Evolutionary conservation across 768 basidiomycete genomes (phyloP), one percentile per base, ranked within the genome.

Genomic region (Gymnopilus dilepis): DNA sequence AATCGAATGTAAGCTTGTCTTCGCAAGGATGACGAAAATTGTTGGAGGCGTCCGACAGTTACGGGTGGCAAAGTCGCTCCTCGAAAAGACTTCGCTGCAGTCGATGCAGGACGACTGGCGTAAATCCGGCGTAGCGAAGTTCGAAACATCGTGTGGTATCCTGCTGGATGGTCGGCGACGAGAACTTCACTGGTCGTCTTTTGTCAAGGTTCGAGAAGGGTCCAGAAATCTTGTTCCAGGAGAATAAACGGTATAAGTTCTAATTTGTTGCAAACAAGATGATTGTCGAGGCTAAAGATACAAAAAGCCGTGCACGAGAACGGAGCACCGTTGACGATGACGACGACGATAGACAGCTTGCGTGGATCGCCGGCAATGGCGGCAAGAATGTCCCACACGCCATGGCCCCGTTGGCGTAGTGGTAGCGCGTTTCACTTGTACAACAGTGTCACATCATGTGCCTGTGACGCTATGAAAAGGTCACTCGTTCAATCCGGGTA

Each of bases 401-500:
- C 28, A 50, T 50, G 15, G 74, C 74, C 74, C 66, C 65, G 71
- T 74, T 78, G 75, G 76, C 76, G 74, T 76, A 78, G 75, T 75
- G 75, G 76, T 78, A 78, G 75, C 75, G 76, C 76, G 75, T 76
- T 73, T 72, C 76, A 78, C 76, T 76, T 76, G 76, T 78, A 76
- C 41, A 12, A 9, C 52, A n/a, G 40, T 6, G 30, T 48, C 45
- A 48, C 45, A 17, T 52, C 51, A 53, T 53, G 30, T 26, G 30
- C 41, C 24, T 19, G 13, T 30, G 15, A 30, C 50, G 62, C 13
- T 51, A 78, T 78, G 76, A 72, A 73, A 76, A 78, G 78, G 78
- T 77, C 78, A 77, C 69, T 79, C 75, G 77, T 79, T 79, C 78
- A 76, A 79, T 72, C 75, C 78, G 75, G 77, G 76, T 76, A 76